Base-by-base conservation (phyloP, 352 stramenopile genomes). In the Globisporangium megalacanthum region DNA sequence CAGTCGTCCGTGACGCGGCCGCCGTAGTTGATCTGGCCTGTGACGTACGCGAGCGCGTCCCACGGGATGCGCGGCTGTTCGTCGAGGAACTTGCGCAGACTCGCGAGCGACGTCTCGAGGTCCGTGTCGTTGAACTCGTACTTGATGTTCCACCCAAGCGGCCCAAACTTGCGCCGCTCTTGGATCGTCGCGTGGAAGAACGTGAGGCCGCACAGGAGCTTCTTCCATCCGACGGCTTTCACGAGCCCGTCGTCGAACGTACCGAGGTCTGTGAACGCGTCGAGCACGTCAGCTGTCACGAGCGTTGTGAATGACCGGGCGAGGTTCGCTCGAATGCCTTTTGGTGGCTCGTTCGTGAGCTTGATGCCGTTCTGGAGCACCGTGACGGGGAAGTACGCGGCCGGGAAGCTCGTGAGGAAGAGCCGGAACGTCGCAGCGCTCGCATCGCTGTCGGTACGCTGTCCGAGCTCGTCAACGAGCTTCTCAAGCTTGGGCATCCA, bases 51-150 rank as follows among this genome's bases (percentile, higher is more conserved):
- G n/a, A 98, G 83, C 0, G 75, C 68, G 11, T 96, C 88, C 52
- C 89, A 95, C 9, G 84, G 86, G 22, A 94, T 79, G 37, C 89
- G 68, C 8, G 91, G 76, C 62, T 98, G 92, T 56, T 98, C 94
- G 51, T 98, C 93, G 2, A 98, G 71, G 65, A 97, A 98, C 54
- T 97, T 64, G 14, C 88, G 77, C n/a, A 97, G 77, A 59, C 96
- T 86, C 65, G 90, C 94, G 80, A 97, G 95, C 17, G 83, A 90
- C 29, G 92, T 97, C 65, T 98, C 98, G 2, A 98, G 54, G 62
- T 98, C 94, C 49, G 79, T 96, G 54, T 98, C 98, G 88, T 98
- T 98, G 91, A 92, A 98, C 39, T 96, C 94, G 64, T 98, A 98
- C 4, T 89, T 89, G 53, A 98, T 98, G 56, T 97, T 98, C 94